Evolutionary conservation across 2,329 filamentous ascomycete species (phyloP), one percentile per base, ranked within the genome.

Genomic region (Pseudopithomyces chartarum): DNA sequence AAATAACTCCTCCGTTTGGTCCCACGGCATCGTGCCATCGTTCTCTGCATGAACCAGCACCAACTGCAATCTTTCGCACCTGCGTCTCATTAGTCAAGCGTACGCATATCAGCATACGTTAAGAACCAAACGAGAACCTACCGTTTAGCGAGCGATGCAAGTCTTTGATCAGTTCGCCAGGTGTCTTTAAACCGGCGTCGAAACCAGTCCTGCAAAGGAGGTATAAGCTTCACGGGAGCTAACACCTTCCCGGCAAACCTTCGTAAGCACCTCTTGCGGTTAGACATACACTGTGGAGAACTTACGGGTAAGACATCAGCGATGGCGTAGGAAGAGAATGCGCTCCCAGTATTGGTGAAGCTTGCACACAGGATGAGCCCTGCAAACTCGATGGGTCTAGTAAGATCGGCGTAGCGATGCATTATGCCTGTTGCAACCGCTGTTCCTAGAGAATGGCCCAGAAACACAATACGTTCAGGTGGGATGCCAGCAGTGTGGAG

Each of bases 391-490:
- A 88, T 85, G 1, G 96, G 90, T 7, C 58, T 54, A 13, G 64
- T 57, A 3, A 69, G 66, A n/a, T 76, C 69, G 13, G 85, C 84
- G 66, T 90, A 94, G 44, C 85, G 83, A 68, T 96, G 87, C 6
- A 86, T 87, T 1, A 91, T 87, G 4, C 86, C 93, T 23, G 87
- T 85, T 4, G 88, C 86, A 1, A 97, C 91, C 0, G 91, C 94
- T 0, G 94, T 97, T 10, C 94, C 94, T 0, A 98, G 82, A 65
- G 91, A 96, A 63, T 97, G 93, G 1, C 93, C 94, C 2, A 96
- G 79, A 15, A 98, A 80, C 4, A 94, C 86, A 55, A 97, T 94
- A 15, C 87, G 87, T 32, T 85, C 83, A 0, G 92, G 81, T 0
- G 90, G 80, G 15, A 97, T 82, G 0, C 84, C 81, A 2, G 86